A percentile compares a stretch with the other conserved stretches of the same genome.
phyloP scores from a whole-genome alignment of 805 yeast genomes.

The Ogataea neopini region DNA sequence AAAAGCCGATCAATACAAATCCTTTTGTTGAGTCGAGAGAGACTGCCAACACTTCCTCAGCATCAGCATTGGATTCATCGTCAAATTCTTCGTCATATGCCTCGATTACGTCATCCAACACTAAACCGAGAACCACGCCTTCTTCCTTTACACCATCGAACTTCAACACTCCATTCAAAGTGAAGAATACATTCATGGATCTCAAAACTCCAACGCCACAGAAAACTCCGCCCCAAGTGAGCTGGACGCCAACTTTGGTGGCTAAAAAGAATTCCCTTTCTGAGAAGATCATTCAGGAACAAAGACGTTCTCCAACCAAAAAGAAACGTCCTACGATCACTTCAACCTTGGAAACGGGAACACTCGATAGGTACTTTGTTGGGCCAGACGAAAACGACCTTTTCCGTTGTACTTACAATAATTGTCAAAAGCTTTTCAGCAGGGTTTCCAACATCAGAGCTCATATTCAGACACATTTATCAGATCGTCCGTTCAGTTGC shows the following conservation, averaged over 20 bases:
- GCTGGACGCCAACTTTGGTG: slow-evolving; percentile 38
- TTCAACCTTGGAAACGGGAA: slow-evolving; percentile 84
- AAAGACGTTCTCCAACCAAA: slow-evolving; percentile 47
- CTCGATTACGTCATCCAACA: background rate
- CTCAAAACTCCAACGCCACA: slow-evolving; percentile 33
- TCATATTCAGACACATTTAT: slow-evolving; percentile 93
- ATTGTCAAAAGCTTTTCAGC: slow-evolving; percentile 81
- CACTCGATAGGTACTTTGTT: slow-evolving; percentile 76
- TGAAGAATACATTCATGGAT: slow-evolving; percentile 23
- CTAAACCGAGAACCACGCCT: background rate
- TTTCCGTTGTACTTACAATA: slow-evolving; percentile 72
- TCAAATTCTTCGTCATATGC: background rate
- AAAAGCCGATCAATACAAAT: background rate
- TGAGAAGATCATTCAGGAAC: slow-evolving; percentile 34
- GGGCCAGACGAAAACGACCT: slow-evolving; percentile 76
- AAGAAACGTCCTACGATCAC: slow-evolving; percentile 51
- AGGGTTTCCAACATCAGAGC: slow-evolving; percentile 91
- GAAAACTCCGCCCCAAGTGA: slow-evolving; percentile 30
- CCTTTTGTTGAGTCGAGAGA: background rate
- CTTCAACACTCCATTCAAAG: slow-evolving; percentile 31
- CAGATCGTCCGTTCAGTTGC: slow-evolving; percentile 91
- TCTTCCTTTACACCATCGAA: slow-evolving; percentile 8
- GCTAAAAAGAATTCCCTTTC: slow-evolving; percentile 33
- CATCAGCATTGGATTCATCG: background rate
- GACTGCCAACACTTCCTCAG: background rate